These are phyloP conservation scores for Candida montana DNA, from an alignment of 805 yeast genomes.

Conservation along the genomic window DNA sequence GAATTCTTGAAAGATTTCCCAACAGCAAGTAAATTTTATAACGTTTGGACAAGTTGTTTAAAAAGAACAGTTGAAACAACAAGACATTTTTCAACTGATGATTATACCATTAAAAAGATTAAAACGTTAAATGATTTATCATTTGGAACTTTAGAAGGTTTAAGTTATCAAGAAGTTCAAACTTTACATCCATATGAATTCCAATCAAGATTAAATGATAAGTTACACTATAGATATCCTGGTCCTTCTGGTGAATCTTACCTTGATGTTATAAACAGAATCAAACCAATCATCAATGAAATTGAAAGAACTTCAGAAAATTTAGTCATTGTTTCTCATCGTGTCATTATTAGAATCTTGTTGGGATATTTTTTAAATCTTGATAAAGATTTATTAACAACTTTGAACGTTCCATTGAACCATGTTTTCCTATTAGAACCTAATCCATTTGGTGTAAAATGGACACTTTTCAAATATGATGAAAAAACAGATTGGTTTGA, in stretches of 20 bases:
- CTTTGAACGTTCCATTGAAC: conserved; percentile 88
- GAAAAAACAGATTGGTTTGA: conserved; percentile 74
- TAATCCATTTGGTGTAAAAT: conserved; percentile 93
- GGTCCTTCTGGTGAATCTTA: conserved; percentile 98
- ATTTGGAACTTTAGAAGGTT: conserved; percentile 87
- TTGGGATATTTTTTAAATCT: conserved; percentile 86
- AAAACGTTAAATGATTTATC: conserved; percentile 91
- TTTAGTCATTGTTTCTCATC: conserved; percentile 74
- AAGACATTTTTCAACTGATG: conserved; percentile 63
- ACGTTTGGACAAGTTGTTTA: conserved; percentile 92
- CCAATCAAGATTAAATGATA: conserved; percentile 66
- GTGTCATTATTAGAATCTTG: conserved; percentile 85
- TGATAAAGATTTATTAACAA: conserved; percentile 74
- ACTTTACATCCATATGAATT: conserved; percentile 70
- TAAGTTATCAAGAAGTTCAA: conserved; percentile 87
- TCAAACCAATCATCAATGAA: conserved; percentile 87
- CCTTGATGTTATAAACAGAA: conserved; percentile 84
- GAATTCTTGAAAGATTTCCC: conserved; percentile 39
- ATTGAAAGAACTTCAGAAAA: conserved; percentile 89
- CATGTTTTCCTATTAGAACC: conserved; percentile 87
- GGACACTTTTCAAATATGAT: conserved; percentile 84
- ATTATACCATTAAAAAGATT: conserved; percentile 78
- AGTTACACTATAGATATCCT: conserved; percentile 85
- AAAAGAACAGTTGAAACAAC: conserved; percentile 76
- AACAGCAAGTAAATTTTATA: conserved; percentile 36